phyloP scores from a whole-genome alignment of 768 basidiomycete species.

The Clavulina sp. region DNA sequence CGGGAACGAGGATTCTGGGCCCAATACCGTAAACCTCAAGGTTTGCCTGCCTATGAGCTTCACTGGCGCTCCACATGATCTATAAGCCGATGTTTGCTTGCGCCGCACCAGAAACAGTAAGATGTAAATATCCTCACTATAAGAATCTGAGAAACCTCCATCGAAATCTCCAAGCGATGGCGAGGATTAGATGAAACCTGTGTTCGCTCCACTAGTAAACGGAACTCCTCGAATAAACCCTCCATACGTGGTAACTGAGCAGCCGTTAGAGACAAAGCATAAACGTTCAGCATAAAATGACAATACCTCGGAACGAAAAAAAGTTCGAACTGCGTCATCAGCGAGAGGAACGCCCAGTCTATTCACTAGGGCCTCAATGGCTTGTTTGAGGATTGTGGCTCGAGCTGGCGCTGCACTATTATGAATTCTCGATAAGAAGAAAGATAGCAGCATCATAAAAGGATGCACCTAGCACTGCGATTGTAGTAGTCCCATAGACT shows the following conservation, averaged over 20 bases:
- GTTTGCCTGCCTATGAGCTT: too few species aligned
- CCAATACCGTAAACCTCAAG: too few species aligned
- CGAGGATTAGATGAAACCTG: constrained; percentile 27
- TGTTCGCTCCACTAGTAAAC: constrained; percentile 26
- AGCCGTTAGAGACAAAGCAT: neutral
- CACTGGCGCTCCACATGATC: too few species aligned
- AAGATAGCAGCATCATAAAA: neutral
- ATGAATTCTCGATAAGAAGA: neutral
- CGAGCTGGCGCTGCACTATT: neutral
- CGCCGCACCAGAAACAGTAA: too few species aligned
- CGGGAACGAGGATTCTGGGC: too few species aligned
- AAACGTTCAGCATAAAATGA: neutral
- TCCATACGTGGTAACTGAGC: constrained; percentile 43
- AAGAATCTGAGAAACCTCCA: too few species aligned
- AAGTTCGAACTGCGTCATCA: constrained; percentile 66
- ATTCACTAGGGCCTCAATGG: constrained; percentile 51
- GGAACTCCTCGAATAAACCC: constrained; percentile 42
- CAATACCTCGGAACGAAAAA: constrained; percentile 48
- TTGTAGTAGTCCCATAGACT: constrained; percentile 7
- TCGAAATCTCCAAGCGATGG: constrained; percentile 25
- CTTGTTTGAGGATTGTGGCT: constrained; percentile 33
- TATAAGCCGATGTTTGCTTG: too few species aligned
- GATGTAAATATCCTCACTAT: too few species aligned
- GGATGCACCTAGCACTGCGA: neutral
- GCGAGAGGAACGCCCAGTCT: constrained; percentile 35